Evolutionary conservation across 208 protist genomes (phyloP), one percentile per base, ranked within the genome.

Genomic region (Trichomonas tenax): DNA sequence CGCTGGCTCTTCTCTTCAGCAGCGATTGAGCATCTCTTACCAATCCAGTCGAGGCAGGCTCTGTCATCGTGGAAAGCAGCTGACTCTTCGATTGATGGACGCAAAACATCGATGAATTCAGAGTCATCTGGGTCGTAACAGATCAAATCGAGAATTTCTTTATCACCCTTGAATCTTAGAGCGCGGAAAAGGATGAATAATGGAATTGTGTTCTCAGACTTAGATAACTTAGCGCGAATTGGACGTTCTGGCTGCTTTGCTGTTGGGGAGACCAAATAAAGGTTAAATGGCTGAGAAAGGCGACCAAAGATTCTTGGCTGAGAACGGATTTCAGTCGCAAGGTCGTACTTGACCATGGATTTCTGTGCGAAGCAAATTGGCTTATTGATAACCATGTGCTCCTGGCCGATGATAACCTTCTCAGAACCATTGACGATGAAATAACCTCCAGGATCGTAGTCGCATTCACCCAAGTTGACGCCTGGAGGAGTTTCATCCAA

Each of bases 351-450:
- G 8, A 44, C 40, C 17, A 93, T 23, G 31, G 96, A 82, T n/a
- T 99, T 99, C 96, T 97, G 98, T 97, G 99, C 99, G 14, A 99
- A 98, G 96, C 99, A 99, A 0, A 99, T 98, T 48, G 86, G 86
- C 31, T 98, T 97, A 96, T 99, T 99, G 49, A 97, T 96, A 38
- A 97, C 97, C 97, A 99, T 98, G 36, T 97, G 97, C 96, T 99
- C 98, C 96, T 99, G 98, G 0, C 98, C 98, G 82, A 99, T 98
- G 23, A 99, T 97, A 8, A 99, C 98, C 97, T 99, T 99, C 96
- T 99, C 99, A n/a, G 97, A 97, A 48, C 99, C 99, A 96, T 99
- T 99, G 63, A 99, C 98, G 38, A 99, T 98, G 97, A 99, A 99
- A 96, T 99, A 99, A 84, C 99, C 99, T 63, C 99, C 99, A 96